Evolutionary conservation across 176 grass and related monocot species (phyloP), one percentile per base, ranked within the genome.

Genomic region (Raddia distichophylla): DNA sequence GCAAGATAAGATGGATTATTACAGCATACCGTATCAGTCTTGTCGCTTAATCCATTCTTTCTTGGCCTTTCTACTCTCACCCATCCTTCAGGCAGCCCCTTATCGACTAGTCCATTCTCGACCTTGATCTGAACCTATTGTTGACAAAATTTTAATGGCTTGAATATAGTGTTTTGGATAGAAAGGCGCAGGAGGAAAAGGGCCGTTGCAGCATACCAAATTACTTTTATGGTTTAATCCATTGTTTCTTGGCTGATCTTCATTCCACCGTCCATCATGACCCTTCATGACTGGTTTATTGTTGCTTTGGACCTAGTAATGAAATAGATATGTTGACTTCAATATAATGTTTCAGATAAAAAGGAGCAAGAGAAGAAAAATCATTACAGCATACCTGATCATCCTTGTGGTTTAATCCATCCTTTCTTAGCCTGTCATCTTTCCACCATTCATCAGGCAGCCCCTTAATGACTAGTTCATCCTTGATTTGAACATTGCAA

Each of bases 11-110:
- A 59, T 13, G 20, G 18, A 46, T 27, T 52, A 3, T 66, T 63
- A 67, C 62, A 78, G 16, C 46, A 70, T 87, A 93, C 91, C 77
- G 61, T 53, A 82, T 89, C 87, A 60, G 4, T 49, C 65, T 75
- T 86, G 33, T 35, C n/a, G 33, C 53, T 18, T 56, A 53, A 60
- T 77, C 64, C 66, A 58, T 1, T 20, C 53, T 89, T 89, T 54
- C 91, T 93, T 53, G 69, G 77, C 57, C 87, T 87, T 9, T 81
- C 56, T 74, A 84, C 91, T 81, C 77, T 93, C 43, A 54, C 57
- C 76, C 60, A 90, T 53, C 91, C 91, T 68, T 78, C 64, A 56
- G 87, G 76, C 77, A 93, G 64, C 34, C 52, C 80, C 19, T 63
- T 55, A 81, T 50, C 53, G 56, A 10, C 42, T 72, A 75, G 33